These are phyloP conservation scores for Bryum argenteum DNA, from an alignment of 225 moss, liverwort and hornwort species.

Conservation along the genomic window DNA sequence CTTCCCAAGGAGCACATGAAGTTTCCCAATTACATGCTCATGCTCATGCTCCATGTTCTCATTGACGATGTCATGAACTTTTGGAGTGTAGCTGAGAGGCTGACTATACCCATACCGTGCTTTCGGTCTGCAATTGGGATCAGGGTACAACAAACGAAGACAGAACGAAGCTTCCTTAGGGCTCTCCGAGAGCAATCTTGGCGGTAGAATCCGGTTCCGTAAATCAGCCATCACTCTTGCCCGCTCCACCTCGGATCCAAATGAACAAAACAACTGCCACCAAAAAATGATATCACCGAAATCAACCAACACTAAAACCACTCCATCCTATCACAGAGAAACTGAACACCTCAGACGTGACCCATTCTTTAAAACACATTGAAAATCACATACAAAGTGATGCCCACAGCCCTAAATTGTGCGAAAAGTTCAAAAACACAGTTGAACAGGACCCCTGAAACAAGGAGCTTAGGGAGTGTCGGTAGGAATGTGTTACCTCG, in stretches of 20 bases:
- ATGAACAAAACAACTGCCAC: constrained; percentile 82
- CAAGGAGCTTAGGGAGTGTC: not conserved
- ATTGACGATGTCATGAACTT: too few relatives aligned
- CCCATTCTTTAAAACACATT: not conserved
- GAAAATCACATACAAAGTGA: not conserved
- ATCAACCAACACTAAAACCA: too few relatives aligned
- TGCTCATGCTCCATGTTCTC: too few relatives aligned
- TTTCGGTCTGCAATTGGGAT: constrained; percentile 86
- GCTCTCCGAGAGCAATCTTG: constrained; percentile 80
- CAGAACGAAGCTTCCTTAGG: constrained; percentile 95
- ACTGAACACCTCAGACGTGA: not conserved
- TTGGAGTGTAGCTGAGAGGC: not conserved
- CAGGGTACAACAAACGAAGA: constrained; percentile 87
- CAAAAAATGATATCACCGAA: not conserved
- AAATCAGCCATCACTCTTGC: constrained; percentile 87
- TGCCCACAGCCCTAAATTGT: not conserved
- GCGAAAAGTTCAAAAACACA: not conserved
- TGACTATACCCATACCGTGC: constrained; percentile 48
- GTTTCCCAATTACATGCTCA: too few relatives aligned
- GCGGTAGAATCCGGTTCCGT: constrained; percentile 88
- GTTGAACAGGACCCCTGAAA: too few relatives aligned
- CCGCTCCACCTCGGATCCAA: constrained; percentile 69
- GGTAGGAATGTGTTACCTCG: constrained; percentile 50
- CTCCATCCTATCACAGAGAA: too few relatives aligned
- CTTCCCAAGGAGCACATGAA: too few relatives aligned